phyloP scores from a whole-genome alignment of 345 rosid species.

The Reutealis trisperma region DNA sequence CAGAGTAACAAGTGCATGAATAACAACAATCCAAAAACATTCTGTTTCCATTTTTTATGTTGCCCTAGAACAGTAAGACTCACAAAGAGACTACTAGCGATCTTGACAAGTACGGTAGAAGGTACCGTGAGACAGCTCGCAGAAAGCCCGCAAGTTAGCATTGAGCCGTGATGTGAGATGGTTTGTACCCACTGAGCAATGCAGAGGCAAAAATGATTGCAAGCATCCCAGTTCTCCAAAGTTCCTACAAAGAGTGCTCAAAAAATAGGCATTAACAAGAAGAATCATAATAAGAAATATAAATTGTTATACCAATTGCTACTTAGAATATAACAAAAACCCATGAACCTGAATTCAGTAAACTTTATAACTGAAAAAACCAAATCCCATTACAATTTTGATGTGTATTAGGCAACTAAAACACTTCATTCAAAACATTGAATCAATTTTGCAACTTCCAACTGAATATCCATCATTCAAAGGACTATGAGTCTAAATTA shows the following conservation, averaged over 20 bases:
- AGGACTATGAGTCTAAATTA: background rate
- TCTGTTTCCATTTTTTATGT: slow-evolving; percentile 13
- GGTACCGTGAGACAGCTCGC: slow-evolving; percentile 99
- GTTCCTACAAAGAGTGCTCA: slow-evolving; percentile 45
- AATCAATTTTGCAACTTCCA: background rate
- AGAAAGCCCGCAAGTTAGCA: slow-evolving; percentile 71
- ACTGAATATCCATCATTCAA: background rate
- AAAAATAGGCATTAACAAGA: background rate
- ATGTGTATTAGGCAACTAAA: no score
- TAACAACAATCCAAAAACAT: slow-evolving; percentile 23
- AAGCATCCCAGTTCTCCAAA: slow-evolving; percentile 78
- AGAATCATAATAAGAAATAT: background rate
- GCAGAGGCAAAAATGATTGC: slow-evolving; percentile 73
- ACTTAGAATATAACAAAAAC: background rate
- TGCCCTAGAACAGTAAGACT: slow-evolving; percentile 66
- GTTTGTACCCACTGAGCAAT: slow-evolving; percentile 39
- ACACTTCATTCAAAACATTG: no score
- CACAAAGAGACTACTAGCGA: slow-evolving; percentile 95
- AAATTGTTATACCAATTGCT: background rate
- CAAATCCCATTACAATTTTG: background rate
- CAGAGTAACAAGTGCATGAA: slow-evolving; percentile 8
- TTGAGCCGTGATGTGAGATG: slow-evolving; percentile 67
- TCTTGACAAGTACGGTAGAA: slow-evolving; percentile 92
- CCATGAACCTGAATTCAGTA: background rate
- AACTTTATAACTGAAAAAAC: background rate